Percentiles rank a stretch among this genome's conserved stretches.
Evolutionary conservation across 257 asterid species (phyloP).

Genomic region (Ligustrum vulgare): DNA sequence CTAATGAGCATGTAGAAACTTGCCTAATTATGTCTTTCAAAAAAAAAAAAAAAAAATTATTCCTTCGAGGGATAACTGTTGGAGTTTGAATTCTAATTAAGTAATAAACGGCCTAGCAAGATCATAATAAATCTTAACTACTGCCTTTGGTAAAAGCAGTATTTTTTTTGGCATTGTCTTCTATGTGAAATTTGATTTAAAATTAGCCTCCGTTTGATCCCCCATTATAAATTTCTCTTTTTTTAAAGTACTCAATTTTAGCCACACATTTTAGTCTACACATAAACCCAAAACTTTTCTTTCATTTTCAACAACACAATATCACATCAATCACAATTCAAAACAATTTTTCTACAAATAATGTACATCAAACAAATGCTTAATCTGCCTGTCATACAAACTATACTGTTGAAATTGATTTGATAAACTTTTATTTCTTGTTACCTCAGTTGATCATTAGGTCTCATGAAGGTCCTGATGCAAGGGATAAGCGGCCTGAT

Average conservation of each 20-base stretch:
- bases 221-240: too few relatives aligned
- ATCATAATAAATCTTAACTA: not conserved
- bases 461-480: slow-evolving; percentile 99
- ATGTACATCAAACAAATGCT: too few relatives aligned
- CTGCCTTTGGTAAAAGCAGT: not conserved
- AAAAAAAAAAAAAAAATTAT: too few relatives aligned
- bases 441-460: slow-evolving; percentile 76
- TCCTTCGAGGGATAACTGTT: too few relatives aligned
- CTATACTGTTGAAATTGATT: slow-evolving; percentile 21
- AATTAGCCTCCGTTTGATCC: too few relatives aligned
- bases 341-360: too few relatives aligned
- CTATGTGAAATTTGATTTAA: not conserved
- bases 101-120: not conserved
- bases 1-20: not conserved
- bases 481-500: slow-evolving; percentile 83
- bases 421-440: slow-evolving; percentile 29
- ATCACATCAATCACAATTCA: too few relatives aligned
- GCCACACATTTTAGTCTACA: too few relatives aligned
- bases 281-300: too few relatives aligned
- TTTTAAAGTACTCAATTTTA: too few relatives aligned
- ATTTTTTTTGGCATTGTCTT: not conserved
- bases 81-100: not conserved
- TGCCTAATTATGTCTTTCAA: not conserved
- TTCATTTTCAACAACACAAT: too few relatives aligned
- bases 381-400: not conserved